Conservation (phyloP, 192 early-diverging fungal genomes). For the Umbelopsis sp. region DNA sequence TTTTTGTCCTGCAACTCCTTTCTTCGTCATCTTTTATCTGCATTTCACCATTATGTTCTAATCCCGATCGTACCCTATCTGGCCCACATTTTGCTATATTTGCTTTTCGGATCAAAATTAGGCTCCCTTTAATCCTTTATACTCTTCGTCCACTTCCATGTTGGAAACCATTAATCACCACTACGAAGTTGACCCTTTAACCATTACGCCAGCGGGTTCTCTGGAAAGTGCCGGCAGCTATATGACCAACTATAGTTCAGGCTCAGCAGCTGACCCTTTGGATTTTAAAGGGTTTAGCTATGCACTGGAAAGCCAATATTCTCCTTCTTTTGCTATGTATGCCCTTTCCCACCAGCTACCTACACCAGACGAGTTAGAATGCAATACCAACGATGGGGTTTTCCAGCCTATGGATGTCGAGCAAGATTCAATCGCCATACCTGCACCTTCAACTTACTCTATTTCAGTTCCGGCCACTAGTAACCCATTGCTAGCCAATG, state of each 20-base stretch:
- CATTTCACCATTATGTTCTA: constrained; percentile 23
- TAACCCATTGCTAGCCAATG: background rate
- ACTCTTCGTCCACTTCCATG: constrained; percentile 6
- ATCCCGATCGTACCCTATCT: constrained; percentile 24
- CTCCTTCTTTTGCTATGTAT: constrained; percentile 14
- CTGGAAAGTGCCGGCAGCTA: constrained; percentile 9
- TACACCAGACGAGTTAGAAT: constrained; percentile 6
- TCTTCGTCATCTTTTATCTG: constrained; percentile 21
- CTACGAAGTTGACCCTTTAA: constrained; percentile 5
- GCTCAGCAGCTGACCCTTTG: constrained; percentile 3
- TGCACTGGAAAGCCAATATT: constrained; percentile 16
- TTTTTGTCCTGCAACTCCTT: background rate
- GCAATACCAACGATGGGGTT: background rate
- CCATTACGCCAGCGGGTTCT: constrained; percentile 5
- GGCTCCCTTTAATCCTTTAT: background rate
- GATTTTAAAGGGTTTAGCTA: constrained; percentile 19
- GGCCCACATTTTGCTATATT: background rate
- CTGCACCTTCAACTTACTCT: background rate
- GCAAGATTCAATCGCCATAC: background rate
- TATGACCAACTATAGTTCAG: constrained; percentile 12
- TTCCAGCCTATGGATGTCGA: constrained; percentile 14
- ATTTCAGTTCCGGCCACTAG: background rate
- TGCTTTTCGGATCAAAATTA: background rate
- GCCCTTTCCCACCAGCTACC: constrained; percentile 4
- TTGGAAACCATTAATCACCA: background rate